These are phyloP conservation scores for Macrophomina tecta DNA, from an alignment of 2,329 filamentous ascomycete genomes.

Conservation along the genomic window DNA sequence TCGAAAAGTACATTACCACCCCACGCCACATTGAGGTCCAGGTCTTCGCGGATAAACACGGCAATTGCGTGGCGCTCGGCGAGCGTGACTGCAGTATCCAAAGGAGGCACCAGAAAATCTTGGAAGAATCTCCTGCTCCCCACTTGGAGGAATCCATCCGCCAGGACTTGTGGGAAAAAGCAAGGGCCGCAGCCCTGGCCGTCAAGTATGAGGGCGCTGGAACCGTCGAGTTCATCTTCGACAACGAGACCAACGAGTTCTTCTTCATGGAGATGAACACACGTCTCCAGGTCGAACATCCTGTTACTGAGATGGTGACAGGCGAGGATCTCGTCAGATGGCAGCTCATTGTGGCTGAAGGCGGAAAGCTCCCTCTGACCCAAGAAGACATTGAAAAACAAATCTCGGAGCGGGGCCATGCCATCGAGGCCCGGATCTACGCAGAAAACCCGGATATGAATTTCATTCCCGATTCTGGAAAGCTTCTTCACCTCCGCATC, in stretches of 20 bases:
- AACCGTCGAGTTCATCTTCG: conserved; percentile 73
- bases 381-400: conserved; percentile 70
- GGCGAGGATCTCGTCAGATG: conserved; percentile 86
- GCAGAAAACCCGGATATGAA: conserved; percentile 91
- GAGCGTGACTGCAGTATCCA: conserved; percentile 72
- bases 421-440: conserved; percentile 95
- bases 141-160: conserved; percentile 64
- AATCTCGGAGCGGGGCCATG: conserved; percentile 79
- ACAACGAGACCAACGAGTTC: conserved; percentile 69
- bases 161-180: conserved; percentile 70
- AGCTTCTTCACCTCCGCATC: conserved; percentile 80
- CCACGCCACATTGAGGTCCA: conserved; percentile 72
- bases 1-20: conserved; percentile 72
- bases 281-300: conserved; percentile 93
- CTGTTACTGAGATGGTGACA: conserved; percentile 83
- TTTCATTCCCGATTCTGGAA: conserved; percentile 93
- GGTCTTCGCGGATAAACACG: conserved; percentile 69
- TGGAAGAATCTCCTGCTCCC: conserved; percentile 70
- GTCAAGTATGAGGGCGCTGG: conserved; percentile 71
- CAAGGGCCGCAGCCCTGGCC: conserved; percentile 66
- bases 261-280: conserved; percentile 80
- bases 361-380: conserved; percentile 68
- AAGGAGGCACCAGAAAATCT: conserved; percentile 68
- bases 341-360: conserved; percentile 88
- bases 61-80: conserved; percentile 68